Percentiles rank a stretch among this genome's conserved stretches.
Evolutionary conservation across 2,329 filamentous ascomycete species (phyloP).

Genomic region (Byssochlamys sp.): DNA sequence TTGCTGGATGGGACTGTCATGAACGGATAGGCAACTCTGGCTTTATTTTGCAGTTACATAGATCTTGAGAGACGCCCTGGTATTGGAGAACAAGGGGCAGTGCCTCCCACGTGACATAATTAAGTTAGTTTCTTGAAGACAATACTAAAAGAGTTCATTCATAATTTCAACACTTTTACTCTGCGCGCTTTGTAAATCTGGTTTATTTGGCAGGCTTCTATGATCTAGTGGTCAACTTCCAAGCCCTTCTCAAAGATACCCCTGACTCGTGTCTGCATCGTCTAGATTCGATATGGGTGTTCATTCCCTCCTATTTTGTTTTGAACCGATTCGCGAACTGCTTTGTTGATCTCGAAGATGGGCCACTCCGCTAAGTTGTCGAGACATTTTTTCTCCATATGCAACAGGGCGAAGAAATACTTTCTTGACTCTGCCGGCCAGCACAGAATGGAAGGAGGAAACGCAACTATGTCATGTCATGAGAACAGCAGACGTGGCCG

Average conservation of each 20-base stretch:
- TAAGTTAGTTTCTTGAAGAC: constrained; percentile 5
- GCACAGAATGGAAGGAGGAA: neutral
- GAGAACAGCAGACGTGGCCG: neutral
- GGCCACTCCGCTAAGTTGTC: neutral
- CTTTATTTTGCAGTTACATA: neutral
- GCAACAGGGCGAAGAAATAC: neutral
- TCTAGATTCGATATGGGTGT: neutral
- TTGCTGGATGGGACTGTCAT: neutral
- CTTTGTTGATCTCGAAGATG: neutral
- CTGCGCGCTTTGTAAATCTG: constrained; percentile 12
- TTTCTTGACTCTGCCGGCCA: neutral
- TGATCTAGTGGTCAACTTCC: neutral
- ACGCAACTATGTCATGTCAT: neutral
- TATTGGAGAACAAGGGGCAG: neutral
- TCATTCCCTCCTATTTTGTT: no score
- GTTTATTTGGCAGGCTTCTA: constrained; percentile 7
- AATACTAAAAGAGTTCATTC: constrained; percentile 15
- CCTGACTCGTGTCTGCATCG: neutral
- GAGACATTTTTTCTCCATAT: neutral
- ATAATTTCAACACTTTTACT: constrained; percentile 3
- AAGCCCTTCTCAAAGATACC: neutral
- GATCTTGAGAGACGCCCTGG: neutral
- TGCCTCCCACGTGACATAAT: constrained; percentile 9
- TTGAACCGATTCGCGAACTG: no score
- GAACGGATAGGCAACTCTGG: neutral